Evolutionary conservation across 805 yeast genomes (phyloP).

Genomic region (Metschnikowia noctiluminum): DNA sequence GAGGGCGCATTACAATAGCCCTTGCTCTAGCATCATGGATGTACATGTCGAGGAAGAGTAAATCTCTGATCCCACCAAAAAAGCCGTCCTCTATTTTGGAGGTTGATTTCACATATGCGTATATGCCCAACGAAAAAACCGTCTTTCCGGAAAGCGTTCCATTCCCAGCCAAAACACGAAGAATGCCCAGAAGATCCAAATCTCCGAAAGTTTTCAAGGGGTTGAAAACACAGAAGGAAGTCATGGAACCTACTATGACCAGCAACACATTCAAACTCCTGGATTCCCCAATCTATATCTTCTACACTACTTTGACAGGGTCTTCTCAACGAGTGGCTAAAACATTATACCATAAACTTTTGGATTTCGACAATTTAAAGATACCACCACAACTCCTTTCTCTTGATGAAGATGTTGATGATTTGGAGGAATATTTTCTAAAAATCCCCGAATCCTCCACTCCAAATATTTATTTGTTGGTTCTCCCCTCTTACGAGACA

Average conservation of each 20-base stretch:
- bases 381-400: conserved; percentile 55
- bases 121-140: conserved; percentile 24
- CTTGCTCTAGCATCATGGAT: conserved; percentile 20
- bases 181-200: conserved; percentile 22
- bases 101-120: conserved; percentile 41
- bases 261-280: conserved; percentile 37
- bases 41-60: background rate
- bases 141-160: conserved; percentile 11
- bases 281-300: conserved; percentile 60
- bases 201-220: conserved; percentile 43
- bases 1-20: conserved; percentile 42
- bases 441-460: conserved; percentile 46
- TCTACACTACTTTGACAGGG: conserved; percentile 86
- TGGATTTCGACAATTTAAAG: conserved; percentile 20
- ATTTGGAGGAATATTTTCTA: conserved; percentile 77
- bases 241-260: conserved; percentile 37
- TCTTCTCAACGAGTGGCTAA: conserved; percentile 70
- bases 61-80: conserved; percentile 1
- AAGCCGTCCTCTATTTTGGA: conserved; percentile 36
- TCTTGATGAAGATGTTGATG: conserved; percentile 78
- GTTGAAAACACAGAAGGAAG: conserved; percentile 23
- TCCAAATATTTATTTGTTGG: conserved; percentile 61
- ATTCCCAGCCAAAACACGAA: conserved; percentile 3
- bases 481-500: conserved; percentile 86
- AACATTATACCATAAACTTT: conserved; percentile 40